Conservation (phyloP, 148 eudicot species). For the Rhododendron williamsianum region DNA sequence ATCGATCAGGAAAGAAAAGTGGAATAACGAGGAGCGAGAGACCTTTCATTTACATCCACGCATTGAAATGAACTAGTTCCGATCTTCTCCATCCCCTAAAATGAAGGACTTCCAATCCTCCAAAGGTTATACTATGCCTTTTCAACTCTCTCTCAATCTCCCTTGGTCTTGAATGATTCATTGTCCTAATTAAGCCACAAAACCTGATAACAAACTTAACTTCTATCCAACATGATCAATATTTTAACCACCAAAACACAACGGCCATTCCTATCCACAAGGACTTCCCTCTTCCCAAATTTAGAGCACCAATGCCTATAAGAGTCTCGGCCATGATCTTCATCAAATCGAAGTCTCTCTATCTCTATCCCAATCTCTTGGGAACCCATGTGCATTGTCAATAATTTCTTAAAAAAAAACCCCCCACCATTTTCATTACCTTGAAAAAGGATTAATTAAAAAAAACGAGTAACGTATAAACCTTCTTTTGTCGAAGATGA, state of each 20-base stretch:
- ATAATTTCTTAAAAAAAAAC: neutral
- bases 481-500: neutral
- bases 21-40: neutral
- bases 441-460: neutral
- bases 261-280: neutral
- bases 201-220: neutral
- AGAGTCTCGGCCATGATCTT: neutral
- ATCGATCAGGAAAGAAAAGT: neutral
- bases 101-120: neutral
- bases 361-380: neutral
- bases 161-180: neutral
- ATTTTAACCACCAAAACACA: neutral
- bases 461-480: neutral
- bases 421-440: neutral
- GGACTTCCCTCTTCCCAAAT: neutral
- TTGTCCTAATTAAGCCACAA: neutral
- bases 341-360: neutral
- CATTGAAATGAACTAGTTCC: neutral
- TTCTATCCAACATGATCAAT: neutral
- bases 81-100: neutral
- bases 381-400: neutral
- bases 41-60: neutral
- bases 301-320: neutral
- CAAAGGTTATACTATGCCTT: neutral
- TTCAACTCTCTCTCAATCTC: neutral